phyloP scores from a whole-genome alignment of 345 rosid genomes.

The Murraya koenigii region DNA sequence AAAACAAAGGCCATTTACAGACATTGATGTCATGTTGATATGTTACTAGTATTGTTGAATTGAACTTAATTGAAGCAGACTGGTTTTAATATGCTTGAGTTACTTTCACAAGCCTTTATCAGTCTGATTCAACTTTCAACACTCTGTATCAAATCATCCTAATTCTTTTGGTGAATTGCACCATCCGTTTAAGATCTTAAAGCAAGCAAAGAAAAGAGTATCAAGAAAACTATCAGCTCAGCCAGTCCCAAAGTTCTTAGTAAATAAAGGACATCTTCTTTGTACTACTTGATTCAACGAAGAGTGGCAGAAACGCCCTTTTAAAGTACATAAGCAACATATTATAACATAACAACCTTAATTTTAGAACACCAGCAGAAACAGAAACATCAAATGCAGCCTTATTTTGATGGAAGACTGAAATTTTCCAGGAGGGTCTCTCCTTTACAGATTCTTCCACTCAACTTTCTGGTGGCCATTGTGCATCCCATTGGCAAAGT shows the following conservation, averaged over 20 bases:
- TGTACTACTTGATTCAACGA: background rate
- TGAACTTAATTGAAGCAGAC: background rate
- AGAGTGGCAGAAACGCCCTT: background rate
- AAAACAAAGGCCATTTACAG: background rate
- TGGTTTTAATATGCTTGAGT: background rate
- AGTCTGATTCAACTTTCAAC: background rate
- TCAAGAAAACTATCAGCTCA: background rate
- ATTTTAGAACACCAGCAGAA: background rate
- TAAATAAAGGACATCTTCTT: background rate
- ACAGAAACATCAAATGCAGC: background rate
- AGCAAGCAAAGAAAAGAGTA: background rate
- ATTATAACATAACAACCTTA: background rate
- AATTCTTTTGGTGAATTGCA: background rate
- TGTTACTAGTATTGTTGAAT: background rate
- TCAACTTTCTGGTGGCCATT: background rate
- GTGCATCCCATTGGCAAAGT: background rate
- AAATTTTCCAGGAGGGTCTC: background rate
- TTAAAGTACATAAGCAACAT: background rate
- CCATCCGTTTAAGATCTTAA: background rate
- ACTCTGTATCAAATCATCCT: too few species aligned
- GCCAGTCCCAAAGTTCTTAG: background rate
- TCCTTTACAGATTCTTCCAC: slow-evolving; percentile 2
- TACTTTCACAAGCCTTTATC: background rate
- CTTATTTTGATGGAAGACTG: background rate
- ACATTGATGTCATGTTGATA: background rate